Conservation (phyloP, 1,284 basidiomycete species). For the Schizophyllum amplum region DNA sequence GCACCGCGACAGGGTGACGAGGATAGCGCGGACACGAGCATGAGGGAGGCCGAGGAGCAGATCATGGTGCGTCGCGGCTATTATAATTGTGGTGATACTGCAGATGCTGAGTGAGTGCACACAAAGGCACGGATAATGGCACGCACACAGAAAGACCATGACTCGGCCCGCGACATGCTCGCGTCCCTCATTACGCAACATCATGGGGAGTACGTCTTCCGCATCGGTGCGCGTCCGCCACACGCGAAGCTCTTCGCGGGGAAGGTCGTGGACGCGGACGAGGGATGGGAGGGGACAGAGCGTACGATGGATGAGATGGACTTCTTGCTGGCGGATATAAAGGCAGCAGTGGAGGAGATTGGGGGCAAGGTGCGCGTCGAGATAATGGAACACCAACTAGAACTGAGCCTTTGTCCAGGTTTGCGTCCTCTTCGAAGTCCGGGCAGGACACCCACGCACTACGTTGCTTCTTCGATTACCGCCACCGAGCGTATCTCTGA, state of each 20-base stretch:
- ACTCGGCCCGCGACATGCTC: slow-evolving; percentile 51
- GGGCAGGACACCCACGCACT: slow-evolving; percentile 40
- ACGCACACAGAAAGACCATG: slow-evolving; percentile 31
- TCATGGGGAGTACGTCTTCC: slow-evolving; percentile 63
- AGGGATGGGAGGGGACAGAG: slow-evolving; percentile 46
- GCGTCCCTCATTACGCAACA: slow-evolving; percentile 58
- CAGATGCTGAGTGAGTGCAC: slow-evolving; percentile 6
- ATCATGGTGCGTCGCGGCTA: slow-evolving; percentile 40
- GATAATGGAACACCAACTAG: background rate
- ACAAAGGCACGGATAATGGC: slow-evolving; percentile 43
- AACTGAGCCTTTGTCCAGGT: slow-evolving; percentile 32
- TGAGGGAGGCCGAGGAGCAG: slow-evolving; percentile 45
- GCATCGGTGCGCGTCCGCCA: slow-evolving; percentile 58
- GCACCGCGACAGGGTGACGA: slow-evolving; percentile 11
- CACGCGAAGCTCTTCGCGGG: slow-evolving; percentile 44
- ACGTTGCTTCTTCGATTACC: slow-evolving; percentile 62
- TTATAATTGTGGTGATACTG: background rate
- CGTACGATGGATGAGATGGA: slow-evolving; percentile 46
- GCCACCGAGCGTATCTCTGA: slow-evolving; percentile 60
- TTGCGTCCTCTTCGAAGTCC: slow-evolving; percentile 41
- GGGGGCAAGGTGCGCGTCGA: slow-evolving; percentile 61
- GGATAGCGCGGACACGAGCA: slow-evolving; percentile 13
- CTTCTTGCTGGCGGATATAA: slow-evolving; percentile 34
- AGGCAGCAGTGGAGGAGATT: slow-evolving; percentile 53
- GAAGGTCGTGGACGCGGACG: slow-evolving; percentile 33